Evolutionary conservation across 1,284 basidiomycete genomes (phyloP).

Genomic region (Phylloporus sp.): DNA sequence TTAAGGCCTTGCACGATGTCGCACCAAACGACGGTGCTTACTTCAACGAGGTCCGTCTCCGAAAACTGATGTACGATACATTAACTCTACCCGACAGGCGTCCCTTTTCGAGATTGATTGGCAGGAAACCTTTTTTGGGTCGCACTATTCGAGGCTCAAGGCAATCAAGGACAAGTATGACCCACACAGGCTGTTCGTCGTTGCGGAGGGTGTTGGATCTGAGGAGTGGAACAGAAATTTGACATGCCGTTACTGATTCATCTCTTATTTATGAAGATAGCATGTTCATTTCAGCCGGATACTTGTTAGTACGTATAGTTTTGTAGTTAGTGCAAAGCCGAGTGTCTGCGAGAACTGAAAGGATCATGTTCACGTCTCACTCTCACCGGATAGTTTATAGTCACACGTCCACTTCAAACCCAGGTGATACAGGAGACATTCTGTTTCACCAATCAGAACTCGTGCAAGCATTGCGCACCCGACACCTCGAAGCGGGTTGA

Average conservation of each 20-base stretch:
- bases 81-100: background rate
- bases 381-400: too few relatives aligned
- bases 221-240: background rate
- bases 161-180: background rate
- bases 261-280: too few relatives aligned
- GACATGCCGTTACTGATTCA: background rate
- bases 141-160: background rate
- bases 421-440: too few relatives aligned
- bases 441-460: too few relatives aligned
- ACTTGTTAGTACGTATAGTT: too few relatives aligned
- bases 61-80: background rate
- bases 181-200: background rate
- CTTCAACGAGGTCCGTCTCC: slow-evolving; percentile 51
- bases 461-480: too few relatives aligned
- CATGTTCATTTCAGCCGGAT: too few relatives aligned
- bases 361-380: too few relatives aligned
- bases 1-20: slow-evolving; percentile 31
- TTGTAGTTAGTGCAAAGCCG: too few relatives aligned
- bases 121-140: background rate
- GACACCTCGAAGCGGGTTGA: too few relatives aligned
- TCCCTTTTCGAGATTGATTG: background rate
- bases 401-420: too few relatives aligned
- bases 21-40: slow-evolving; percentile 47
- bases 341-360: too few relatives aligned
- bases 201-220: background rate